Evolutionary conservation across 495 filamentous ascomycete species (phyloP).

Genomic region (Lasiosphaeriaceae sp.): DNA sequence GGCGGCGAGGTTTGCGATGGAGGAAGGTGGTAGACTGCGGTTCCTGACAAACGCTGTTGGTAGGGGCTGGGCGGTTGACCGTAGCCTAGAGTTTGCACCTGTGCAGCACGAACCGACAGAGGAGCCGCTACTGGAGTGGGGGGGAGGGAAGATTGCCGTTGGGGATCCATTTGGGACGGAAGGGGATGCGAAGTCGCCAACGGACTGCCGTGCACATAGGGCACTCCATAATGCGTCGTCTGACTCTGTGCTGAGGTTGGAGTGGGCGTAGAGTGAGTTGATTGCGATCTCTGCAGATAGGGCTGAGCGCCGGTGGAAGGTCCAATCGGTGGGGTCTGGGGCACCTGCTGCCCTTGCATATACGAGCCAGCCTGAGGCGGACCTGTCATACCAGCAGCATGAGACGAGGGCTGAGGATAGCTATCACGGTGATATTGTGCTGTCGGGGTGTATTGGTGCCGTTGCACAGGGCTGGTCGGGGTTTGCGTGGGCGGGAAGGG

Average conservation of each 20-base stretch:
- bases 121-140: slow-evolving; percentile 53
- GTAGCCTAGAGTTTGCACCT: slow-evolving; percentile 21
- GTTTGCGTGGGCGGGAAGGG: slow-evolving; percentile 51
- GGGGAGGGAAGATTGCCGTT: slow-evolving; percentile 50
- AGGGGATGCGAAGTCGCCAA: slow-evolving; percentile 41
- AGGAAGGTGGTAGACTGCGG: slow-evolving; percentile 30
- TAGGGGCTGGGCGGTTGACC: slow-evolving; percentile 50
- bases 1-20: slow-evolving; percentile 31
- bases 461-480: slow-evolving; percentile 48
- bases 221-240: slow-evolving; percentile 41
- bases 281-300: slow-evolving; percentile 45
- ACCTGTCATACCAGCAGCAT: slow-evolving; percentile 41
- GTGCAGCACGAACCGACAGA: slow-evolving; percentile 36
- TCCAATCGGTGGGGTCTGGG: slow-evolving; percentile 48
- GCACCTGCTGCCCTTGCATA: slow-evolving; percentile 42
- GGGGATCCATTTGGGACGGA: slow-evolving; percentile 37
- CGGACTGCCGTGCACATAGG: slow-evolving; percentile 52
- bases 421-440: slow-evolving; percentile 46
- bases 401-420: slow-evolving; percentile 39
- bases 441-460: slow-evolving; percentile 42
- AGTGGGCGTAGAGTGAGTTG: slow-evolving; percentile 52
- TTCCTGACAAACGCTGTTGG: slow-evolving; percentile 43
- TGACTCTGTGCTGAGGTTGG: slow-evolving; percentile 56
- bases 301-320: slow-evolving; percentile 39
- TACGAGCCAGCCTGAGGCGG: slow-evolving; percentile 36